Percentiles rank a stretch among this genome's conserved stretches.
phyloP scores from a whole-genome alignment of 129 eudicot species.

The Flaveria brownii region DNA sequence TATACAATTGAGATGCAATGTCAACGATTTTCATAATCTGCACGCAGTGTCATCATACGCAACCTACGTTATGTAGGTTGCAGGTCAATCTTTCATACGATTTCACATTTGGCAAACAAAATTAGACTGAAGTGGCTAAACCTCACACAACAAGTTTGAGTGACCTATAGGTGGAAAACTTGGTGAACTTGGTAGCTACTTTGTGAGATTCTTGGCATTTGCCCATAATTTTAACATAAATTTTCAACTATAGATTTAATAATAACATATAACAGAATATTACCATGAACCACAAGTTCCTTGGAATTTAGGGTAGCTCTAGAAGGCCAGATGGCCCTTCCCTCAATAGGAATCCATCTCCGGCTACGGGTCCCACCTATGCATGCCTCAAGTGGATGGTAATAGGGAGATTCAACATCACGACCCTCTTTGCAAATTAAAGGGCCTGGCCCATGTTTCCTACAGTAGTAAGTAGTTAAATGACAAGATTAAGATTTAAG shows the following conservation, averaged over 20 bases:
- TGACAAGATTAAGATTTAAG: slow-evolving; percentile 22
- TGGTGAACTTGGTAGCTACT: too few species aligned
- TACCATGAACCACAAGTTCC: slow-evolving; percentile 75
- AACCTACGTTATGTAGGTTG: too few species aligned
- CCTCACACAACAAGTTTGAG: too few species aligned
- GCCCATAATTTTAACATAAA: not conserved
- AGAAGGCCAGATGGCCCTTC: slow-evolving; percentile 84
- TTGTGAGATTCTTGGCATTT: too few species aligned
- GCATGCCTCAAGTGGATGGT: slow-evolving; percentile 82
- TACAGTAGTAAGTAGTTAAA: slow-evolving; percentile 32
- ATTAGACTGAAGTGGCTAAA: too few species aligned
- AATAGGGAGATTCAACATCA: slow-evolving; percentile 88
- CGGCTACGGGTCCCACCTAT: slow-evolving; percentile 92
- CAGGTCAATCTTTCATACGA: too few species aligned
- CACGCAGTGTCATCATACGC: too few species aligned
- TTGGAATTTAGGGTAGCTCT: slow-evolving; percentile 58
- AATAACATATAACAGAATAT: not conserved
- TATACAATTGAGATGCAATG: too few species aligned
- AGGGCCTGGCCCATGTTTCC: slow-evolving; percentile 68
- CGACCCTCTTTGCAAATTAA: slow-evolving; percentile 71
- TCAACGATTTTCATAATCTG: too few species aligned
- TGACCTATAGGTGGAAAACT: too few species aligned
- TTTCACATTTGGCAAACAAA: too few species aligned
- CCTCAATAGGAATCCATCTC: slow-evolving; percentile 83
- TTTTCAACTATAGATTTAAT: not conserved